Conservation (phyloP, 129 eudicot species). For the Flaveria ramosissima region DNA sequence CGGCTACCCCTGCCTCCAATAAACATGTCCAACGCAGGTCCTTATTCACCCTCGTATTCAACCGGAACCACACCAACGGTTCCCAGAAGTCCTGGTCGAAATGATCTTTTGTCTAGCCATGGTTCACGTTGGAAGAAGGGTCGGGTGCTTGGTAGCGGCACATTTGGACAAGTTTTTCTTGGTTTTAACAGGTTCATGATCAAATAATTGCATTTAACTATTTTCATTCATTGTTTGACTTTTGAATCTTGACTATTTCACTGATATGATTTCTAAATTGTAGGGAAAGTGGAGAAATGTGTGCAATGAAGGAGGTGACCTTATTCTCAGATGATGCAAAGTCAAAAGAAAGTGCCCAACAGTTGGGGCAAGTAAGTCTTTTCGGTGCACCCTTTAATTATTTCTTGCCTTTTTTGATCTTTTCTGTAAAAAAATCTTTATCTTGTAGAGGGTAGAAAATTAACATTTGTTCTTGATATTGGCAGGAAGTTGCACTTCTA, state of each 20-base stretch:
- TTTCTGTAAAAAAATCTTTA: background rate
- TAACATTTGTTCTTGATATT: conserved; percentile 14
- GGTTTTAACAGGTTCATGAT: conserved; percentile 61
- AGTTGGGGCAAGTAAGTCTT: conserved; percentile 63
- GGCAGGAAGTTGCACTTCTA: conserved; percentile 61
- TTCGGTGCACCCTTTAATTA: background rate
- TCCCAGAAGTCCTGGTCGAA: conserved; percentile 49
- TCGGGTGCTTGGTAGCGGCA: conserved; percentile 62
- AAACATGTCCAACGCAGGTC: conserved; percentile 38
- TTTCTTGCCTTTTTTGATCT: background rate
- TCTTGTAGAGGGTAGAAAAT: background rate
- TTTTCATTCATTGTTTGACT: background rate
- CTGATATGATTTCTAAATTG: conserved; percentile 14
- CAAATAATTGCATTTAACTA: background rate
- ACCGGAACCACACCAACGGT: conserved; percentile 43
- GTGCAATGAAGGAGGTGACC: conserved; percentile 75
- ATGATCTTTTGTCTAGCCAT: conserved; percentile 41
- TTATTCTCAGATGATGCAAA: conserved; percentile 59
- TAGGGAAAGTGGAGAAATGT: conserved; percentile 73
- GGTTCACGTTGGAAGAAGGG: conserved; percentile 76
- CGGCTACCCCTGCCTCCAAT: conserved; percentile 61
- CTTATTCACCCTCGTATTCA: conserved; percentile 55
- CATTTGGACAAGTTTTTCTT: conserved; percentile 71
- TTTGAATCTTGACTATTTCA: background rate
- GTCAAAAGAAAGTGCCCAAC: conserved; percentile 59